A percentile compares a stretch with the other conserved stretches of the same genome.
These are phyloP conservation scores for Aphanomyces astaci DNA, from an alignment of 352 stramenopile species.

Conservation along the genomic window DNA sequence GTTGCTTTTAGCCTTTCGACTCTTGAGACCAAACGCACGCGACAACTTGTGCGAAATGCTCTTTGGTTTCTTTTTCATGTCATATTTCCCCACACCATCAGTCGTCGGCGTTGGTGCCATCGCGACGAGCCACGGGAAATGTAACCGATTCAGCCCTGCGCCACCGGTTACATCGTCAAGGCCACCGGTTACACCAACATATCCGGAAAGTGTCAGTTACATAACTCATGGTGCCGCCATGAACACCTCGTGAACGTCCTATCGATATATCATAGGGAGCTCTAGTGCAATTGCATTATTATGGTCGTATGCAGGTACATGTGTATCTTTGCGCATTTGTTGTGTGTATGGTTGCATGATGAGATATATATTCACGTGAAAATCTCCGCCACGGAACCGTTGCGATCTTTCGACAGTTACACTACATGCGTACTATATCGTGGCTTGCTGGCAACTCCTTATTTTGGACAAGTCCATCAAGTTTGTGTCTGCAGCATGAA, in stretches of 20 bases:
- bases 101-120: neutral
- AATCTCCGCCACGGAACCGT: neutral
- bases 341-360: too few relatives aligned
- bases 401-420: neutral
- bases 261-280: too few relatives aligned
- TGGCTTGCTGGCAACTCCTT: neutral
- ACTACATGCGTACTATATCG: neutral
- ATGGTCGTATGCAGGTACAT: too few relatives aligned
- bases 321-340: too few relatives aligned
- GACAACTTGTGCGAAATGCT: slow-evolving; percentile 10
- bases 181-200: neutral
- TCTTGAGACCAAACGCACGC: neutral
- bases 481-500: neutral
- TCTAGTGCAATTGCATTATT: too few relatives aligned
- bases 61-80: neutral
- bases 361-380: too few relatives aligned
- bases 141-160: neutral
- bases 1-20: neutral
- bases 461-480: too few relatives aligned
- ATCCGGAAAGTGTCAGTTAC: too few relatives aligned
- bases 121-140: neutral
- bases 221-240: too few relatives aligned
- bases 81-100: neutral
- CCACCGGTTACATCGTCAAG: neutral
- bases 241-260: too few relatives aligned